Evolutionary conservation across 2,329 filamentous ascomycete species (phyloP), one percentile per base, ranked within the genome.

Genomic region (Reticulascus tulasneorum): DNA sequence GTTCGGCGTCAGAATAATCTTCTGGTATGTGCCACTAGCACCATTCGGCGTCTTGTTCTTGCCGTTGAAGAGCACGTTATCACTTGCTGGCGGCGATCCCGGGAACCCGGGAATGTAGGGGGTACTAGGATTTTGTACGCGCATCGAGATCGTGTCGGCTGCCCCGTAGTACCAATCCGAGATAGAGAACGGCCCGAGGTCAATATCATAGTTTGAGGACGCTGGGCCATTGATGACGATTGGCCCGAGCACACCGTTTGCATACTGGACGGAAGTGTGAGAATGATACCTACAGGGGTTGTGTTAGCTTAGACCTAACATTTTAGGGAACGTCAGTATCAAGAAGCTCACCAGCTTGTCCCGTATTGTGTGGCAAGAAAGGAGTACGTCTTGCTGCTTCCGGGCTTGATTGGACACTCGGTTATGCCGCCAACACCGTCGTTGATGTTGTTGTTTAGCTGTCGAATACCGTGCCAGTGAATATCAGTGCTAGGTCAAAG

Each of bases 131-230:
- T n/a, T n/a, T 18, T 13, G 44, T 15, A 9, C 47, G 28, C 6
- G 35, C 15, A 15, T 44, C 7, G 15, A 46, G 18, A 52, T 48
- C 32, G 53, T 38, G 35, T 62, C 58, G 7, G 56, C 58, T 10
- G 52, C 48, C 36, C 48, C 40, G 33, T 70, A 63, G 53, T 73
- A 74, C 64, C 70, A 79, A 46, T 79, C 76, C 5, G 63, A 65
- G 19, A 79, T 58, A 6, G 70, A 63, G 11, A 74, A 66, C 3
- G 40, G 31, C 3, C 82, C 81, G 0, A 83, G 60, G 46, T 86
- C 82, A 29, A 73, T 65, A 42, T 86, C 79, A 46, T 82, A 83
- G 30, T 48, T 47, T n/a, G 29, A 26, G 10, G 45, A 45, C 12
- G 46, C 42, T 0, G 76, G 75, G 0, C 71, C 73, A 26, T 70